Evolutionary conservation across 805 yeast species (phyloP).

Genomic region (Sugiyamaella lignohabitans): DNA sequence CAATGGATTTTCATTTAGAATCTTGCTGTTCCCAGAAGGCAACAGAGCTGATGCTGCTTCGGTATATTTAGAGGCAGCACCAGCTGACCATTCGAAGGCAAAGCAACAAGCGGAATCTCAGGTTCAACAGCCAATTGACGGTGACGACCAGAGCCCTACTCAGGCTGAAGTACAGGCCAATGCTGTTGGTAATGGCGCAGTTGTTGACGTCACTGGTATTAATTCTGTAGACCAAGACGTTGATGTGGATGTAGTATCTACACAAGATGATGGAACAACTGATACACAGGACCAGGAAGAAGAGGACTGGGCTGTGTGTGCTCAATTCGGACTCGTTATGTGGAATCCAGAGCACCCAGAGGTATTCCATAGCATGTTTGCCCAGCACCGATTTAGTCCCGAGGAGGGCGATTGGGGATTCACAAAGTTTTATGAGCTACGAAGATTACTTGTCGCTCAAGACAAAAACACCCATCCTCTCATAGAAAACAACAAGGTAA

Average conservation of each 20-base stretch:
- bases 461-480: slow-evolving; percentile 37
- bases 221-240: not conserved
- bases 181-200: slow-evolving; percentile 32
- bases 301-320: slow-evolving; percentile 76
- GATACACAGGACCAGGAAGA: slow-evolving; percentile 1
- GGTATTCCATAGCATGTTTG: slow-evolving; percentile 51
- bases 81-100: slow-evolving; percentile 5
- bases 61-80: slow-evolving; percentile 71
- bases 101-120: not conserved
- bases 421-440: slow-evolving; percentile 60
- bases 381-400: slow-evolving; percentile 72
- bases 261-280: not conserved
- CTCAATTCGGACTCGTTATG: slow-evolving; percentile 77
- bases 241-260: not conserved
- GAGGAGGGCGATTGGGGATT: slow-evolving; percentile 95
- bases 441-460: slow-evolving; percentile 37
- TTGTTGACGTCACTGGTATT: slow-evolving; percentile 4
- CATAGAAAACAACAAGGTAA: slow-evolving; percentile 48
- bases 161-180: slow-evolving; percentile 17
- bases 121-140: slow-evolving; percentile 18
- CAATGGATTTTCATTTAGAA: slow-evolving; percentile 36
- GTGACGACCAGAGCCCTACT: slow-evolving; percentile 3
- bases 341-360: slow-evolving; percentile 74
- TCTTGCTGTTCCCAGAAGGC: slow-evolving; percentile 74
- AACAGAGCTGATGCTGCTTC: slow-evolving; percentile 57